These are phyloP conservation scores for Blastobotrys buckinghamii DNA, from an alignment of 1,139 yeast genomes.

Conservation along the genomic window DNA sequence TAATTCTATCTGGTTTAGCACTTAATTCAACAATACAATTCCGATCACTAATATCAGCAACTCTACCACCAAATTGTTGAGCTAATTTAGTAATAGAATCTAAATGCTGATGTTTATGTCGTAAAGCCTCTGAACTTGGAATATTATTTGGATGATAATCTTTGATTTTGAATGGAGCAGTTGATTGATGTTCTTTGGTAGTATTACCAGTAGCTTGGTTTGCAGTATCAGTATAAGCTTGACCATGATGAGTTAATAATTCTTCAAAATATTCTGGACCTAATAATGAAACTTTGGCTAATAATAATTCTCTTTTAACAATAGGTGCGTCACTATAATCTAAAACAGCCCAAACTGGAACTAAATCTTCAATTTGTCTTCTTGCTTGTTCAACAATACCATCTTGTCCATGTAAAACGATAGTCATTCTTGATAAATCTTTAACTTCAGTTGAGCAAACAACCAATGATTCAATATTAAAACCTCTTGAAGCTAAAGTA, in stretches of 20 bases:
- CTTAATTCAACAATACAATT: conserved; percentile 90
- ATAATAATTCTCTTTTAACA: conserved; percentile 80
- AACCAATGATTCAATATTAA: conserved; percentile 93
- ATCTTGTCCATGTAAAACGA: conserved; percentile 89
- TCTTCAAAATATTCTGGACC: conserved; percentile 98
- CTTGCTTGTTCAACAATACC: conserved; percentile 98
- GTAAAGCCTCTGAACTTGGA: conserved; percentile 85
- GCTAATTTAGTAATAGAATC: conserved; percentile 77
- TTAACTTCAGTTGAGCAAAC: conserved; percentile 96
- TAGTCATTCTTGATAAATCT: conserved; percentile 94
- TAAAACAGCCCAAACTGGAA: conserved; percentile 95
- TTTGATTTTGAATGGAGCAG: conserved; percentile 23
- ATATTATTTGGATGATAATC: conserved; percentile 78
- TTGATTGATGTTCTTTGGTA: conserved; percentile 13
- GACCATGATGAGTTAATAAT: conserved; percentile 79
- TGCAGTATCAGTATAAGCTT: conserved; percentile 30
- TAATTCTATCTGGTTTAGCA: conserved; percentile 87
- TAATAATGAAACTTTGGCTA: conserved; percentile 85
- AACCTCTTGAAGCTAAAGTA: conserved; percentile 95
- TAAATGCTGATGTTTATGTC: conserved; percentile 88
- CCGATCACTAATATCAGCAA: conserved; percentile 88
- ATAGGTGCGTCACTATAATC: conserved; percentile 90
- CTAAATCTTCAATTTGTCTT: conserved; percentile 94
- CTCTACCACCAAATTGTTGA: conserved; percentile 83
- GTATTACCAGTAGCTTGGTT: conserved; percentile 25